A percentile compares a stretch with the other conserved stretches of the same genome.
Evolutionary conservation across 805 yeast species (phyloP).

Genomic region (Starmerella apis): DNA sequence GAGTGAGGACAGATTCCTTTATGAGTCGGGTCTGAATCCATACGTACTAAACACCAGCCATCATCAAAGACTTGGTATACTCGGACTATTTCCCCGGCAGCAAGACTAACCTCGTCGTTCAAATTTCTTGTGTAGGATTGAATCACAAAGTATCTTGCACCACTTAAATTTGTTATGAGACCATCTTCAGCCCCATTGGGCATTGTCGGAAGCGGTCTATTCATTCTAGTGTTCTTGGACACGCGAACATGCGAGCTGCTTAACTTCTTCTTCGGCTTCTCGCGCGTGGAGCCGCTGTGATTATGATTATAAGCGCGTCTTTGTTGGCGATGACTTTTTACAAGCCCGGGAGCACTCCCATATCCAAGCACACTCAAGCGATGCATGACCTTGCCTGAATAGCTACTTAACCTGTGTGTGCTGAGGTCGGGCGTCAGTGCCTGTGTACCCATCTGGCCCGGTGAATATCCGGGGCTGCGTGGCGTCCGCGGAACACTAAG

Average conservation of each 20-base stretch:
- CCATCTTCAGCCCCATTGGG: slow-evolving; percentile 20
- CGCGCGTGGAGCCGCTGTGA: neutral
- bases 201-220: slow-evolving; percentile 24
- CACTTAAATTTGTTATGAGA: slow-evolving; percentile 19
- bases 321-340: neutral
- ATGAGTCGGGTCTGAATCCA: slow-evolving; percentile 1
- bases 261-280: neutral
- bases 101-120: slow-evolving; percentile 66
- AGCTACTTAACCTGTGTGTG: neutral
- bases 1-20: slow-evolving; percentile 24
- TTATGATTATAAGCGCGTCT: no score
- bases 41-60: slow-evolving; percentile 79
- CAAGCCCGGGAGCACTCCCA: neutral
- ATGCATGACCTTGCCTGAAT: neutral
- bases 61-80: slow-evolving; percentile 74
- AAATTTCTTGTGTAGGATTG: slow-evolving; percentile 67
- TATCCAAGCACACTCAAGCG: neutral
- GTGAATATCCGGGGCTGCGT: slow-evolving; percentile 18
- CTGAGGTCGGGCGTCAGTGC: neutral
- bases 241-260: neutral
- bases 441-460: neutral
- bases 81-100: slow-evolving; percentile 60
- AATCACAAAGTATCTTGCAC: slow-evolving; percentile 45
- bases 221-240: slow-evolving; percentile 6
- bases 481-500: slow-evolving; percentile 14